Evolutionary conservation across 148 eudicot species (phyloP).

Genomic region (Heliamphora exappendiculata): DNA sequence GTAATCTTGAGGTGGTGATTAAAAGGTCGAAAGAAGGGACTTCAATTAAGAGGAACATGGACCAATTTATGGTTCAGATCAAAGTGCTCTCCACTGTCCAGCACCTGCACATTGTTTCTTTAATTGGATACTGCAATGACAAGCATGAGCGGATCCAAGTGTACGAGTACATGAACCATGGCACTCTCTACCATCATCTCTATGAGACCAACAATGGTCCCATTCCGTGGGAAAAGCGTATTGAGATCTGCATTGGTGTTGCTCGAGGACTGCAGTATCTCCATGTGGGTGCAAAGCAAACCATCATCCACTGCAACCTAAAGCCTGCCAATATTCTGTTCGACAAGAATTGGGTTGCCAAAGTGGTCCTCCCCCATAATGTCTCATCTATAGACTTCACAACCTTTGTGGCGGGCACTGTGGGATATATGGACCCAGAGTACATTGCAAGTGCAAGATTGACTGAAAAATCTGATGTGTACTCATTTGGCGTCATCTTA

Average conservation of each 20-base stretch:
- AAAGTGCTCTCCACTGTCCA: background rate
- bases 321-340: constrained; percentile 9
- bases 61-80: background rate
- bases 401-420: background rate
- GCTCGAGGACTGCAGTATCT: constrained; percentile 19
- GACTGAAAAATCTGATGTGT: constrained; percentile 17
- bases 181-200: background rate
- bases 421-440: constrained; percentile 13
- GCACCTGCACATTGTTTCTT: constrained; percentile 8
- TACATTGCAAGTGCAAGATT: background rate
- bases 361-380: background rate
- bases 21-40: background rate
- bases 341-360: constrained; percentile 17
- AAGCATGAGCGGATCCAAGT: background rate
- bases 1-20: background rate
- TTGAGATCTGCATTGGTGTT: constrained; percentile 12
- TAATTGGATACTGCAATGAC: constrained; percentile 10
- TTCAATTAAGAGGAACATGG: background rate
- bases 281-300: background rate
- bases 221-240: constrained; percentile 15
- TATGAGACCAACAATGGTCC: background rate
- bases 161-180: background rate
- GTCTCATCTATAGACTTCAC: background rate
- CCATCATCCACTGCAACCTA: constrained; percentile 10
- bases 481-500: constrained; percentile 20